A percentile compares a stretch with the other conserved stretches of the same genome.
Conservation (phyloP, 495 filamentous ascomycete species). For the Penicillium odoratum region DNA sequence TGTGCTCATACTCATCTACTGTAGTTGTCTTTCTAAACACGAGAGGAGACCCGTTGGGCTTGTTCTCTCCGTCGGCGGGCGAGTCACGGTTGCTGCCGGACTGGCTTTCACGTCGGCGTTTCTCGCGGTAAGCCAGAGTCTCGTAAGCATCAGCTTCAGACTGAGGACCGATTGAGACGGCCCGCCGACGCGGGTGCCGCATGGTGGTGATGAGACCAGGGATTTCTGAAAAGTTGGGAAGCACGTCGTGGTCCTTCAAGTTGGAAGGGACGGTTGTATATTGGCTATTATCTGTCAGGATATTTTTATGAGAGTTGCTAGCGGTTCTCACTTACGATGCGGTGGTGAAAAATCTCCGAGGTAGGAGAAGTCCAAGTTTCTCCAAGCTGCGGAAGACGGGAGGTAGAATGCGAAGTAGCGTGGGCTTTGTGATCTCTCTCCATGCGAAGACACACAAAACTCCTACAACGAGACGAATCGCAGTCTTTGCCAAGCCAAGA, state of each 20-base stretch:
- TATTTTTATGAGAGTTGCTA: neutral
- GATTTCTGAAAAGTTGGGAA: conserved; percentile 82
- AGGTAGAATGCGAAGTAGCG: conserved; percentile 72
- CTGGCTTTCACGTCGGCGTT: conserved; percentile 74
- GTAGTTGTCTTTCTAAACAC: conserved; percentile 38
- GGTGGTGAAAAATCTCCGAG: conserved; percentile 83
- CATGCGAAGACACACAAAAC: conserved; percentile 83
- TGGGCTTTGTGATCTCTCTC: conserved; percentile 84
- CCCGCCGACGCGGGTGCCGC: conserved; percentile 74
- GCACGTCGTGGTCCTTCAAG: conserved; percentile 78
- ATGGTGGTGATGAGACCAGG: conserved; percentile 76
- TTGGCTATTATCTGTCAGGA: conserved; percentile 48
- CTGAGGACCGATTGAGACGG: conserved; percentile 89
- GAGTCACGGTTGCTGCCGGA: conserved; percentile 32
- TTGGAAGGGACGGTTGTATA: conserved; percentile 81
- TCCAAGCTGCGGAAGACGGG: conserved; percentile 87
- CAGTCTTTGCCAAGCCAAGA: conserved; percentile 60
- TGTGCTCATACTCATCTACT: conserved; percentile 63
- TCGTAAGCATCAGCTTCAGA: conserved; percentile 96
- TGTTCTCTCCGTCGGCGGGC: conserved; percentile 23
- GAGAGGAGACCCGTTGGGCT: conserved; percentile 18
- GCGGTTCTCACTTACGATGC: conserved; percentile 64
- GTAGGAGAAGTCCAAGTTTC: conserved; percentile 71
- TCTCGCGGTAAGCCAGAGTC: conserved; percentile 87
- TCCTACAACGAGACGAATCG: conserved; percentile 70